Percentiles rank a stretch among this genome's conserved stretches.
These are phyloP conservation scores for Prunus armeniaca DNA, from an alignment of 306 rosid genomes.

Conservation along the genomic window DNA sequence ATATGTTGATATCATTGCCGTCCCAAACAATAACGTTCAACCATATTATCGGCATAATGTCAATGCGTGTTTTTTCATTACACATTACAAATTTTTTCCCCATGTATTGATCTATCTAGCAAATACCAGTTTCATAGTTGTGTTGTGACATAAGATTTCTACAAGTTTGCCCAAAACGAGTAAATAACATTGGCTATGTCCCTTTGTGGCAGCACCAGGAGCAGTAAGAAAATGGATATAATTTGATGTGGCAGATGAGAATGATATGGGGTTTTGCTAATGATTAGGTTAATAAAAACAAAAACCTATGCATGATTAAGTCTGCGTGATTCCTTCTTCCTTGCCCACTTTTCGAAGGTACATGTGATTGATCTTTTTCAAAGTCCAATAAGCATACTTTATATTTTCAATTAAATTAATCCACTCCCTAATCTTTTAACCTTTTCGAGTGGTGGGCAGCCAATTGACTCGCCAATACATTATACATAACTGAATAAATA, in stretches of 20 bases:
- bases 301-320: not conserved
- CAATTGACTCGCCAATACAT: not conserved
- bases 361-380: constrained; percentile 2
- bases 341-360: not conserved
- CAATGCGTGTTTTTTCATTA: too few species aligned
- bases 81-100: too few species aligned
- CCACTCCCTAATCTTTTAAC: not conserved
- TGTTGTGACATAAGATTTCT: too few species aligned
- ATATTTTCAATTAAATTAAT: not conserved
- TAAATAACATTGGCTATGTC: too few species aligned
- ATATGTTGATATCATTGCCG: too few species aligned
- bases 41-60: too few species aligned
- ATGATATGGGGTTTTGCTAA: not conserved
- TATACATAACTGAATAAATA: not conserved
- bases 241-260: not conserved
- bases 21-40: too few species aligned
- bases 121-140: too few species aligned
- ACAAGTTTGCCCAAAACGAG: too few species aligned
- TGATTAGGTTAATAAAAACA: not conserved
- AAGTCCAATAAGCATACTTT: not conserved
- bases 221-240: not conserved
- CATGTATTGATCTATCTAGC: too few species aligned
- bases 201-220: too few species aligned
- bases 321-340: not conserved
- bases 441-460: not conserved